These are phyloP conservation scores for Yamadazyma sp. DNA, from an alignment of 805 yeast species.

Conservation along the genomic window DNA sequence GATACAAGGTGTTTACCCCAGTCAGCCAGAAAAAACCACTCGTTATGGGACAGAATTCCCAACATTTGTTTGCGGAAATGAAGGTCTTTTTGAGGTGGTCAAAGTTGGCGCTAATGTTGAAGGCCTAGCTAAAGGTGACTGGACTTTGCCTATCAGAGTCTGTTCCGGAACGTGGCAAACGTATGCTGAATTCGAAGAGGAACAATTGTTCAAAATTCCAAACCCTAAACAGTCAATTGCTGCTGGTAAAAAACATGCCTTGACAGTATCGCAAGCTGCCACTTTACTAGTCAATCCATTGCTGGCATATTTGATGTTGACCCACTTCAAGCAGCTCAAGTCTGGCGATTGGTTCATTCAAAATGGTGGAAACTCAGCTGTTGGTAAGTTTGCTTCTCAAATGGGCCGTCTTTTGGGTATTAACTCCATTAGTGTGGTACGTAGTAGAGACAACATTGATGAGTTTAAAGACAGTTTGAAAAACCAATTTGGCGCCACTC, in stretches of 20 bases:
- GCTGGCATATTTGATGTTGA: constrained; percentile 87
- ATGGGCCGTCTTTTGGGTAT: constrained; percentile 75
- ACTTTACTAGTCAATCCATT: constrained; percentile 90
- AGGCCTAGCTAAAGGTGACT: constrained; percentile 65
- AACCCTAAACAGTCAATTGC: constrained; percentile 48
- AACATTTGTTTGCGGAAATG: constrained; percentile 88
- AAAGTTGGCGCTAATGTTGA: constrained; percentile 58
- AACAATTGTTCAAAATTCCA: constrained; percentile 58
- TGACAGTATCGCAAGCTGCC: constrained; percentile 64
- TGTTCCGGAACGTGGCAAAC: constrained; percentile 92
- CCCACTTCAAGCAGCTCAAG: constrained; percentile 58
- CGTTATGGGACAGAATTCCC: constrained; percentile 58
- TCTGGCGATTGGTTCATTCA: constrained; percentile 91
- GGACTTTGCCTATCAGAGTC: constrained; percentile 77
- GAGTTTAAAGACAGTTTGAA: constrained; percentile 50
- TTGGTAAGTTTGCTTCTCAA: constrained; percentile 89
- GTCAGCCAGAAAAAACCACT: constrained; percentile 48
- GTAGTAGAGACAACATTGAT: constrained; percentile 81
- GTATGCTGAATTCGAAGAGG: constrained; percentile 52
- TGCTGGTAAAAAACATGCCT: constrained; percentile 30
- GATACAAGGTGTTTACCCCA: constrained; percentile 47
- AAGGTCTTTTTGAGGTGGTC: constrained; percentile 86
- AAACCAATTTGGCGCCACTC: constrained; percentile 74
- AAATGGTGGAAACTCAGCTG: constrained; percentile 96
- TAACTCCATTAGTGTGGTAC: constrained; percentile 82